Evolutionary conservation across 2,329 filamentous ascomycete species (phyloP).

Genomic region (Phialocephala subalpina): DNA sequence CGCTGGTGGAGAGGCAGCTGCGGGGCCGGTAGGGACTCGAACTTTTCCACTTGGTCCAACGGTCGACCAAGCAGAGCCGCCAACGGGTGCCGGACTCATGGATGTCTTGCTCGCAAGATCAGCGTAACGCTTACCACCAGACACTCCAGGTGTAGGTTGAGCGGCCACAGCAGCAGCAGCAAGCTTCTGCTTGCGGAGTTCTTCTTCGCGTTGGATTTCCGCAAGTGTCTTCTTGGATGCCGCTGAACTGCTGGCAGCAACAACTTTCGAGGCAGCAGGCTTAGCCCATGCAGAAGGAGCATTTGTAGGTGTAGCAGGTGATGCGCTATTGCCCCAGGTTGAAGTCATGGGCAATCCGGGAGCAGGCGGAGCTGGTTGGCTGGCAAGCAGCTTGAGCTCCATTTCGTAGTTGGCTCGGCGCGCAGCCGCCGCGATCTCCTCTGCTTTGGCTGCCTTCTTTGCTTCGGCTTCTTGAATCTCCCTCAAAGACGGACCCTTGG

Average conservation of each 20-base stretch:
- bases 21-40: conserved; percentile 73
- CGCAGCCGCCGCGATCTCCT: conserved; percentile 80
- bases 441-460: conserved; percentile 87
- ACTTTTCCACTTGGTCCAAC: conserved; percentile 94
- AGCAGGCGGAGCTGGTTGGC: conserved; percentile 67
- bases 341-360: conserved; percentile 86
- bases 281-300: conserved; percentile 57
- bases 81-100: conserved; percentile 51
- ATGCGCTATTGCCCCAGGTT: conserved; percentile 70
- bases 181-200: conserved; percentile 79
- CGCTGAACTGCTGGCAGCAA: conserved; percentile 43
- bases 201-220: conserved; percentile 97
- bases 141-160: conserved; percentile 50
- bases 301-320: conserved; percentile 40
- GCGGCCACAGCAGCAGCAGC: conserved; percentile 54
- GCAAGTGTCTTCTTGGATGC: conserved; percentile 85
- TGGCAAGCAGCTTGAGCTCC: conserved; percentile 65
- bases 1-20: conserved; percentile 55
- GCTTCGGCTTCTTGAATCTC: conserved; percentile 98
- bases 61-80: conserved; percentile 83
- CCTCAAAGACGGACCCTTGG: conserved; percentile 90
- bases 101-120: conserved; percentile 84
- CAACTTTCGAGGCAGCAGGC: conserved; percentile 50
- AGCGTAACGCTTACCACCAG: conserved; percentile 85
- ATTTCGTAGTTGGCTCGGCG: conserved; percentile 83